Evolutionary conservation across 306 rosid species (phyloP), one percentile per base, ranked within the genome.

Genomic region (Pueraria montana): DNA sequence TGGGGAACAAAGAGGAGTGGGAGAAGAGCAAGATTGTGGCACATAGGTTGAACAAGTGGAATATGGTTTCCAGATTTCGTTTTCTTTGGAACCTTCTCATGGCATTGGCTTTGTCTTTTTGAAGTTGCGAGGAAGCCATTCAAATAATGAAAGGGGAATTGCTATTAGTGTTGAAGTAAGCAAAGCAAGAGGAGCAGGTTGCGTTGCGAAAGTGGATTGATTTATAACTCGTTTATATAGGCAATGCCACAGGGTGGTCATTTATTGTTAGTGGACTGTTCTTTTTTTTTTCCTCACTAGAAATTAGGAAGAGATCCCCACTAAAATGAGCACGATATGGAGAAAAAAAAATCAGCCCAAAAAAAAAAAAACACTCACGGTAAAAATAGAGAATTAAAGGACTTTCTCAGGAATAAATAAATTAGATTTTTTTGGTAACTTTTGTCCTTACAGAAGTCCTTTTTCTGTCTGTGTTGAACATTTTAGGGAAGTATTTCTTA

Each of bases 51-150:
- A 88, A 43, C 0, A 85, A n/a, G 13, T 52, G 80, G 3, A 85
- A 75, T 2, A 87, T 11, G 63, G 72, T 81, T 76, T 79, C 87
- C 1, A 86, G 14, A 12, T 43, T 81, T 8, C 52, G 86, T 34
- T 75, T 88, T 59, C 32, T 62, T 11, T n/a, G 49, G 79, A 67
- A 89, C 12, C 42, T 88, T 82, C 61, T 75, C 74, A 87, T 72
- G 55, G 89, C 80, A 72, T 64, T 71, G 70, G 55, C 80, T 36
- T 88, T 91, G 82, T 86, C 88, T 53, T 32, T 50, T 20, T 7
- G 23, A 8, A 17, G 23, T 52, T 24, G n/a, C 20, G 4, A 62
- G 40, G 11, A 27, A 62, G 68, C 68, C 68, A 62, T 27, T 27
- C 17, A 12, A n/a, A n/a, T n/a, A n/a, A n/a, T n/a, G n/a, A n/a